Conservation (phyloP, 148 eudicot species). For the Pouteria glomerata region DNA sequence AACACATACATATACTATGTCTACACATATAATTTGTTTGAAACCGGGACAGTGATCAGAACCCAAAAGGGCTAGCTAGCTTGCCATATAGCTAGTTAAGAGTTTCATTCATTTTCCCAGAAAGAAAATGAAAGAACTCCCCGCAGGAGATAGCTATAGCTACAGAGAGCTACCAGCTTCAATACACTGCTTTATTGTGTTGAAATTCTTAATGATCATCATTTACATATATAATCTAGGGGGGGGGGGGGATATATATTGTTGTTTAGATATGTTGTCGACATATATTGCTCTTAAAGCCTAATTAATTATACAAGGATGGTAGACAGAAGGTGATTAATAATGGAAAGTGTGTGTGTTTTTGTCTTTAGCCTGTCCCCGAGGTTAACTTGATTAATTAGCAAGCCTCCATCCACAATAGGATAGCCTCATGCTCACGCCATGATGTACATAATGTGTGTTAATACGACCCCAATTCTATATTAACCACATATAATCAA, state of each 20-base stretch:
- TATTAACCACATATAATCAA: too few relatives aligned
- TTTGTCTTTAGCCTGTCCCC: slow-evolving; percentile 18
- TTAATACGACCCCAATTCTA: too few relatives aligned
- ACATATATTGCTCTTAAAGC: neutral
- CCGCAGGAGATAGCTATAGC: too few relatives aligned
- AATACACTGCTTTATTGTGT: too few relatives aligned
- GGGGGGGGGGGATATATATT: neutral
- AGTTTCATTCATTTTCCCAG: too few relatives aligned
- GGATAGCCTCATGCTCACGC: slow-evolving; percentile 27
- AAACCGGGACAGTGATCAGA: neutral
- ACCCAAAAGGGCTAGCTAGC: too few relatives aligned
- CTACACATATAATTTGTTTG: too few relatives aligned
- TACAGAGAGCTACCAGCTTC: too few relatives aligned
- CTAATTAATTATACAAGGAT: neutral
- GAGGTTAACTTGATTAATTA: neutral
- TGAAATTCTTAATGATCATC: too few relatives aligned
- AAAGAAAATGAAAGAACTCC: too few relatives aligned
- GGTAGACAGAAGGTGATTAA: slow-evolving; percentile 24
- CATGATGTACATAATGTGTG: neutral
- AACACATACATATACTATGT: neutral
- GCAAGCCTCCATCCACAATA: slow-evolving; percentile 18
- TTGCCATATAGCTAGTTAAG: too few relatives aligned
- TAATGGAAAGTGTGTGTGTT: neutral
- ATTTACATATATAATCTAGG: neutral
- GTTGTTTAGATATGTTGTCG: neutral